phyloP scores from a whole-genome alignment of 2,329 filamentous ascomycete genomes.

The Exophiala sp. region DNA sequence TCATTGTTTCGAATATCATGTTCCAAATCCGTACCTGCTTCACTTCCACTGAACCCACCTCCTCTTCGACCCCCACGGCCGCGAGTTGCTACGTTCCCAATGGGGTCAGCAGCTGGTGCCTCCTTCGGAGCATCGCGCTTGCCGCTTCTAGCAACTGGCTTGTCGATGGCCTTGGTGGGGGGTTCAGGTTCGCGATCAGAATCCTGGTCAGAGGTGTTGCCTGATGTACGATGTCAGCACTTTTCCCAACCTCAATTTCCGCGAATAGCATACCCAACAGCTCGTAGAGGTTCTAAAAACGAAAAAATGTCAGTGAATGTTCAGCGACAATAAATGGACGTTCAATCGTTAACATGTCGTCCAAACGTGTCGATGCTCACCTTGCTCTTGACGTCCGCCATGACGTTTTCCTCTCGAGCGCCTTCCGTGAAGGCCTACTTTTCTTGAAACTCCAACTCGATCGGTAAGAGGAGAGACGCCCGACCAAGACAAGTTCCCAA shows the following conservation, averaged over 20 bases:
- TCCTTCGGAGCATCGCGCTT: conserved; percentile 86
- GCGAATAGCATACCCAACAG: conserved; percentile 73
- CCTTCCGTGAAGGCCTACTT: conserved; percentile 50
- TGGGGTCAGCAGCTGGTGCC: conserved; percentile 50
- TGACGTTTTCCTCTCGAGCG: conserved; percentile 47
- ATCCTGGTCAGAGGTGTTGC: conserved; percentile 67
- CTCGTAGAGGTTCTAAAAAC: conserved; percentile 85
- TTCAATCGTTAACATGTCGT: neutral
- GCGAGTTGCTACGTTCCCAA: conserved; percentile 32
- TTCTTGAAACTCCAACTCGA: conserved; percentile 46
- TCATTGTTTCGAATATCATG: conserved; percentile 14
- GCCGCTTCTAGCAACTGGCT: conserved; percentile 68
- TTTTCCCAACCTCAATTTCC: conserved; percentile 22
- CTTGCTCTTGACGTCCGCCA: conserved; percentile 53
- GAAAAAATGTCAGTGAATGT: conserved; percentile 14
- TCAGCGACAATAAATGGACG: conserved; percentile 1
- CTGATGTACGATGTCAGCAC: conserved; percentile 38
- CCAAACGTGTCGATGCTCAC: conserved; percentile 34
- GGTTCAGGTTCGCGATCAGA: conserved; percentile 71
- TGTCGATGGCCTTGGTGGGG: conserved; percentile 86
- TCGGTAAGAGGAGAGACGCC: conserved; percentile 14
- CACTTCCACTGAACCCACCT: conserved; percentile 67
- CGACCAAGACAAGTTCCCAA: conserved; percentile 28
- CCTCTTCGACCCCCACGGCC: conserved; percentile 51
- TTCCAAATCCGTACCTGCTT: conserved; percentile 70